phyloP scores from a whole-genome alignment of 495 filamentous ascomycete genomes.

The Hypoxylon perforatum region DNA sequence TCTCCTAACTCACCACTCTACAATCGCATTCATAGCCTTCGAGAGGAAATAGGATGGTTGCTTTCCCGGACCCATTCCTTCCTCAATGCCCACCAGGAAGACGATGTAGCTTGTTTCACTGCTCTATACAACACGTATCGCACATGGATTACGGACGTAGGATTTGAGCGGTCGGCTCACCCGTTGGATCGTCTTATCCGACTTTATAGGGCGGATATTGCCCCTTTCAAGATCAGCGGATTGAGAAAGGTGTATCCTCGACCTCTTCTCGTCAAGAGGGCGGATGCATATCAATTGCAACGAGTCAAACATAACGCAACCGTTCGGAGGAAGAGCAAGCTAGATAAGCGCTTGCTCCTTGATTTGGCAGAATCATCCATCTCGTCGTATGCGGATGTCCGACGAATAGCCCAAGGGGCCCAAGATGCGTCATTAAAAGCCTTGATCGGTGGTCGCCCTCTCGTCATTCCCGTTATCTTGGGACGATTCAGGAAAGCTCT shows the following conservation, averaged over 20 bases:
- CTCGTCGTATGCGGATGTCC: conserved; percentile 95
- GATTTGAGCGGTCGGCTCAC: conserved; percentile 94
- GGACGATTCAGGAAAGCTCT: conserved; percentile 83
- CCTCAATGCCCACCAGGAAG: conserved; percentile 84
- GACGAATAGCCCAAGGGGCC: conserved; percentile 89
- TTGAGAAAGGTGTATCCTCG: conserved; percentile 92
- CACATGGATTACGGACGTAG: conserved; percentile 98
- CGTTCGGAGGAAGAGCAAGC: conserved; percentile 81
- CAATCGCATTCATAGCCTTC: conserved; percentile 78
- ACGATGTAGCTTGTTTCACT: conserved; percentile 95
- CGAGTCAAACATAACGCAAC: conserved; percentile 92
- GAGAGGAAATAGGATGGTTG: conserved; percentile 80
- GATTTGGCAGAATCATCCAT: conserved; percentile 92
- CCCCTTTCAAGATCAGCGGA: conserved; percentile 93
- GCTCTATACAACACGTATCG: conserved; percentile 90
- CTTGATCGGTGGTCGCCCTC: conserved; percentile 82
- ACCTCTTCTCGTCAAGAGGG: conserved; percentile 86
- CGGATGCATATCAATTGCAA: conserved; percentile 93
- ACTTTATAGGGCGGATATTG: conserved; percentile 83
- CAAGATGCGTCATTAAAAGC: conserved; percentile 94
- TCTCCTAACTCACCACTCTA: conserved; percentile 70
- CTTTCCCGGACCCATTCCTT: conserved; percentile 88
- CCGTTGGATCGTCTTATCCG: conserved; percentile 87
- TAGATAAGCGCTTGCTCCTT: conserved; percentile 84
- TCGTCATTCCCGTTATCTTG: conserved; percentile 89